Percentiles rank a stretch among this genome's conserved stretches.
Evolutionary conservation across 2,329 filamentous ascomycete genomes (phyloP).

Genomic region (Hypoxylon sp.): DNA sequence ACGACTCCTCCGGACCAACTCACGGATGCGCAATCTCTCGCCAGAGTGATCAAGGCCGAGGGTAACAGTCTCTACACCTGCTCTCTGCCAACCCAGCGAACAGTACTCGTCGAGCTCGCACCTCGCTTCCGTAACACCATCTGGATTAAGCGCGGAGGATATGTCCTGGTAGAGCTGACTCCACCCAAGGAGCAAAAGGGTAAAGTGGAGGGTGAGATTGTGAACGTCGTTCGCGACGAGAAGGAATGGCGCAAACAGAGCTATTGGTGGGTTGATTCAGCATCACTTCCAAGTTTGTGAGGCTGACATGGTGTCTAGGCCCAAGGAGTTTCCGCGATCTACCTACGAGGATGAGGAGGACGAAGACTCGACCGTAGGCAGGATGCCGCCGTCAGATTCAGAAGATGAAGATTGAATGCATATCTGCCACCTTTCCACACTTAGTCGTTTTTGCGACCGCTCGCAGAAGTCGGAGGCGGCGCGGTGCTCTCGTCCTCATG

Average conservation of each 20-base stretch:
- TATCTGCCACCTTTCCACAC: slow-evolving; percentile 15
- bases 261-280: slow-evolving; percentile 76
- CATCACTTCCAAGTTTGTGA: slow-evolving; percentile 16
- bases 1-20: slow-evolving; percentile 70
- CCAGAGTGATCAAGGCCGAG: slow-evolving; percentile 82
- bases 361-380: slow-evolving; percentile 83
- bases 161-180: slow-evolving; percentile 82
- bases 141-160: slow-evolving; percentile 92
- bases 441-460: slow-evolving; percentile 47
- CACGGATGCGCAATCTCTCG: slow-evolving; percentile 75
- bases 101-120: slow-evolving; percentile 83
- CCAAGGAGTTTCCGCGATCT: slow-evolving; percentile 80
- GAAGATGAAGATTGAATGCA: slow-evolving; percentile 70
- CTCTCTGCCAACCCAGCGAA: slow-evolving; percentile 74
- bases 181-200: slow-evolving; percentile 76
- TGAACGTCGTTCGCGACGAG: slow-evolving; percentile 93
- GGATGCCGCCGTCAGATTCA: slow-evolving; percentile 85
- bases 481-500: slow-evolving; percentile 54
- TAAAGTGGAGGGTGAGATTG: slow-evolving; percentile 87
- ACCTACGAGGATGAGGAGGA: slow-evolving; percentile 75
- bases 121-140: slow-evolving; percentile 90
- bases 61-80: slow-evolving; percentile 92
- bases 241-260: slow-evolving; percentile 89
- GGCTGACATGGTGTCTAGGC: slow-evolving; percentile 66
- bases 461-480: slow-evolving; percentile 27